phyloP scores from a whole-genome alignment of 1,284 basidiomycete species.

The Rhizoctonia solani region DNA sequence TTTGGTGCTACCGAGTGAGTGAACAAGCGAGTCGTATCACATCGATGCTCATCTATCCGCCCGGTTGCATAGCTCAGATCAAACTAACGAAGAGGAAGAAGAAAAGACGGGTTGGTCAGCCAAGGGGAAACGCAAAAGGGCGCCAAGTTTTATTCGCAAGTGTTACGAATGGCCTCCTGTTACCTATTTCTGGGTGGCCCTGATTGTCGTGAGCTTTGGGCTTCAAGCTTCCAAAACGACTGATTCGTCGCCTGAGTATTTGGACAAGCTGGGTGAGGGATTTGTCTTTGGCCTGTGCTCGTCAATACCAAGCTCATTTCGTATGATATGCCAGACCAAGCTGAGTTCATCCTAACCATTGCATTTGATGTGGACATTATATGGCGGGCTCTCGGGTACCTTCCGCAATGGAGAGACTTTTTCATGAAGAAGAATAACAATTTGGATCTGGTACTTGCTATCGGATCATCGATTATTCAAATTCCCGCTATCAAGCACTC shows the following conservation, averaged over 20 bases:
- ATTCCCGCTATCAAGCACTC: constrained; percentile 77
- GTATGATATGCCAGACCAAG: constrained; percentile 55
- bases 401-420: constrained; percentile 86
- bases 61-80: constrained; percentile 47
- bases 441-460: constrained; percentile 81
- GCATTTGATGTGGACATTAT: constrained; percentile 90
- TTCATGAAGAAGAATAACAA: constrained; percentile 71
- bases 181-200: constrained; percentile 75
- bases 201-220: constrained; percentile 72
- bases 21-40: neutral
- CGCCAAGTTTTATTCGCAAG: constrained; percentile 35
- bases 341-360: constrained; percentile 81
- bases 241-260: constrained; percentile 54
- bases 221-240: constrained; percentile 79
- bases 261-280: constrained; percentile 48
- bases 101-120: constrained; percentile 64
- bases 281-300: neutral
- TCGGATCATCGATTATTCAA: constrained; percentile 82
- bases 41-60: constrained; percentile 43
- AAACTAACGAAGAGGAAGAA: constrained; percentile 61
- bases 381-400: constrained; percentile 69
- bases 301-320: neutral
- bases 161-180: constrained; percentile 42
- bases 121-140: constrained; percentile 49
- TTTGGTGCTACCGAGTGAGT: constrained; percentile 80